These are phyloP conservation scores for Prosopis cineraria DNA, from an alignment of 306 rosid species.

Conservation along the genomic window DNA sequence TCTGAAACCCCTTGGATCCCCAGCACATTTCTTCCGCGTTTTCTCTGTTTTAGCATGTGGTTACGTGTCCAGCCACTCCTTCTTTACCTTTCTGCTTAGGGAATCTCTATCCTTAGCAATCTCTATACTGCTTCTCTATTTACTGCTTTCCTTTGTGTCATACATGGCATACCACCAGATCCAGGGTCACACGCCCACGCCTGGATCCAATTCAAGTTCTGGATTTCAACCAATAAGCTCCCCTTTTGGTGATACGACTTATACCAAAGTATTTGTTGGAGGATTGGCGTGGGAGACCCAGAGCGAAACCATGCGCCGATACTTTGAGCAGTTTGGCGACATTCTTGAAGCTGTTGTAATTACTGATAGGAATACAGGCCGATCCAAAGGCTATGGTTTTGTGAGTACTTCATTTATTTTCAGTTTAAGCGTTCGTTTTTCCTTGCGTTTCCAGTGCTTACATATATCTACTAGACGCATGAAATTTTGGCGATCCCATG, in stretches of 20 bases:
- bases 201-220: constrained; percentile 90
- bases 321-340: constrained; percentile 83
- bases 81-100: constrained; percentile 3
- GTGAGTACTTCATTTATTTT: constrained; percentile 65
- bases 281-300: constrained; percentile 47
- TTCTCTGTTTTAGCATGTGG: constrained; percentile 29
- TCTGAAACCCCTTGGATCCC: constrained; percentile 35
- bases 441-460: background rate
- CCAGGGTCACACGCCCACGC: constrained; percentile 57
- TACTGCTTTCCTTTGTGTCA: background rate
- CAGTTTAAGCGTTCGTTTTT: background rate
- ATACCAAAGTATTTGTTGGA: constrained; percentile 94
- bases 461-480: background rate
- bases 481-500: background rate
- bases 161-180: constrained; percentile 80
- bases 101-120: constrained; percentile 9
- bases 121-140: background rate
- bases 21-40: constrained; percentile 39
- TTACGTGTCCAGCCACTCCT: constrained; percentile 18
- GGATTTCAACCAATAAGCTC: constrained; percentile 70
- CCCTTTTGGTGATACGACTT: constrained; percentile 94
- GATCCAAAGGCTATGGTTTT: constrained; percentile 99
- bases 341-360: constrained; percentile 97
- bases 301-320: constrained; percentile 81
- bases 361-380: constrained; percentile 84